Base-by-base conservation (phyloP, 768 basidiomycete species). In the Coprinellus micaceus region DNA sequence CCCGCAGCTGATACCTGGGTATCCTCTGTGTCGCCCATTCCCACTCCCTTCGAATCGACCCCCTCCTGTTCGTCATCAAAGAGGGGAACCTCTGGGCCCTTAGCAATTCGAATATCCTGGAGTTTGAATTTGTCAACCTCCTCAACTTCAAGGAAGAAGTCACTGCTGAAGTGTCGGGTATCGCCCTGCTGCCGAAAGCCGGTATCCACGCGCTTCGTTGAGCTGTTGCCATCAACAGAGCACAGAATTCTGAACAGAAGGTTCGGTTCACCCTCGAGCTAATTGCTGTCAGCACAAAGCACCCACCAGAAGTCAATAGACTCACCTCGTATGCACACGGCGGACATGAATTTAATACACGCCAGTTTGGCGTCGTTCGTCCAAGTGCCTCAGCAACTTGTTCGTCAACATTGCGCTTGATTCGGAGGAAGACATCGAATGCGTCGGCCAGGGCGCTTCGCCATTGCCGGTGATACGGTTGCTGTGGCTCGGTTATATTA, bases 151-250 rank as follows among this genome's bases (percentile, higher is more conserved):
- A 47, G 49, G 29, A 28, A 41, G 13, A 3, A 22, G 45, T 51
- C 49, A 47, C 24, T 49, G 1, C 13, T 54, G 22, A 36, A 25
- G 56, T 29, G 49, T 26, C 13, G 17, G 25, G 25, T 21, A 21
- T 21, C 21, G 30, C 33, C 43, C 1, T 21, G 22, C 3, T 11
- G 12, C 24, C 46, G 13, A n/a, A n/a, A n/a, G n/a, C n/a, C n/a
- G n/a, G n/a, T n/a, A n/a, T n/a, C n/a, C n/a, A n/a, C n/a, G n/a
- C 60, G 58, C 45, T 68, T 67, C 13, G 62, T 49, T 0, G 64
- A 68, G 36, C 68, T 60, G 49, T 71, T 69, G 1, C 67, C 67
- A 46, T 72, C 71, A 41, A 67, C 61, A 4, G 67, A 62, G 2
- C 61, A 11, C 1, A 69, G 55, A 55, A 67, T 66, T 0, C 54